Base-by-base conservation (phyloP, 192 early-diverging fungal genomes). In the Mortierella alpina region DNA sequence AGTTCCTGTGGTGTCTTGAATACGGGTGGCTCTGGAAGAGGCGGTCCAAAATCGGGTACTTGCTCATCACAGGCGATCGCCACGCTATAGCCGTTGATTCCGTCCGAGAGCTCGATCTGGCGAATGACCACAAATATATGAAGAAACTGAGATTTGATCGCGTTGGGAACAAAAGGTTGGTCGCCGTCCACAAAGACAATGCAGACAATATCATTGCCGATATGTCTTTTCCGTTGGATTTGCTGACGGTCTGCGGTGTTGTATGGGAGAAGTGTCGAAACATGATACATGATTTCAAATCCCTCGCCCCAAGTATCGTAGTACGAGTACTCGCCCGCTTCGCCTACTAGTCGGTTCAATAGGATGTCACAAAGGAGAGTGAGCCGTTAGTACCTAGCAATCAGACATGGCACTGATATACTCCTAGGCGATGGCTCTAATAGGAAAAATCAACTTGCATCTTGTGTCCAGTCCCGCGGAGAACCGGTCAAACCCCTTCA, bases 241-340 rank as follows among this genome's bases (percentile, higher is more conserved):
- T 95, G 93, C 66, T 93, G 91, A 49, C 85, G 85, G 72, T 93
- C 93, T 17, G 84, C 87, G 15, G 80, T 86, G 47, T 86, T 88
- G 75, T 79, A 92, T 5, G 94, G 94, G 41, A 95, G 82, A 18
- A 94, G 65, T 0, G 94, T 90, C 11, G 92, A 85, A 1, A 95
- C 91, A 70, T 95, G 94, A 75, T 91, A 95, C 84, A 93, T 92
- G 63, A 95, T 84, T 62, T 87, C 85, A 68, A 91, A 92, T 4
- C 69, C 70, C 20, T 91, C 91, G 59, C 92, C 88, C 93, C 92
- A 94, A 60, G 86, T 91, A 45, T 90, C 91, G 69, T 88, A 90
- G 61, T 92, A 90, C 1, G 89, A 89, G 62, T 93, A 86, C 10
- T 86, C 88, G 0, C 92, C 94, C 9, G 90, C 88, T 55, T 92